phyloP scores from a whole-genome alignment of 2,329 filamentous ascomycete genomes.

The Penicillium digitatum region DNA sequence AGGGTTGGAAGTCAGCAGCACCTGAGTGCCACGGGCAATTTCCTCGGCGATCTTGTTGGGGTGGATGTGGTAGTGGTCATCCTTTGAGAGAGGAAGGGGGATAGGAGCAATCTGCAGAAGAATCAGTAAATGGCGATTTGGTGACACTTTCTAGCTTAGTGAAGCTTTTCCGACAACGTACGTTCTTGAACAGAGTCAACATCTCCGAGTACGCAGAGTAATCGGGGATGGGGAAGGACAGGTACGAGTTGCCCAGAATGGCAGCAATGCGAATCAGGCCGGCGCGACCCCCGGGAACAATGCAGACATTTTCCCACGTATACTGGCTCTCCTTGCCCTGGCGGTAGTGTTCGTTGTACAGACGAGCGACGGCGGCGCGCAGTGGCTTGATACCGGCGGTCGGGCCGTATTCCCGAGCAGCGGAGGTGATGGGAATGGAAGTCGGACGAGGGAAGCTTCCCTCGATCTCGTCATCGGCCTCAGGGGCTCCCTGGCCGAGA shows the following conservation, averaged over 20 bases:
- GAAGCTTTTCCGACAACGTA: constrained; percentile 18
- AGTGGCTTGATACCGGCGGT: constrained; percentile 91
- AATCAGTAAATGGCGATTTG: constrained; percentile 6
- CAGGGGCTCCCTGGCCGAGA: constrained; percentile 86
- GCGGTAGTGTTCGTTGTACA: constrained; percentile 92
- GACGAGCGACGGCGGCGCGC: constrained; percentile 78
- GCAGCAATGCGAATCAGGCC: constrained; percentile 93
- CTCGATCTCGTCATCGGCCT: constrained; percentile 88
- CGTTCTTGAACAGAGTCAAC: constrained; percentile 87
- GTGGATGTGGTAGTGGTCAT: constrained; percentile 89
- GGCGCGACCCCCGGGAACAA: constrained; percentile 88
- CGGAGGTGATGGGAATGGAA: constrained; percentile 71
- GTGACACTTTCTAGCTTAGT: neutral
- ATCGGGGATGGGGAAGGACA: constrained; percentile 91
- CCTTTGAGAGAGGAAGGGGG: constrained; percentile 75
- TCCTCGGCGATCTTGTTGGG: constrained; percentile 90
- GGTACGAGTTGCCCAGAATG: constrained; percentile 84
- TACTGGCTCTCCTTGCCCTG: constrained; percentile 84
- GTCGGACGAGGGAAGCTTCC: constrained; percentile 82
- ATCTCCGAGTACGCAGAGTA: constrained; percentile 99
- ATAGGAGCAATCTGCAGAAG: constrained; percentile 69
- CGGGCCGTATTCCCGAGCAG: constrained; percentile 83
- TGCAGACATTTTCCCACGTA: constrained; percentile 95
- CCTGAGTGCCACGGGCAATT: constrained; percentile 77
- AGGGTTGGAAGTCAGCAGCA: constrained; percentile 92